A percentile compares a stretch with the other conserved stretches of the same genome.
Conservation (phyloP, 495 filamentous ascomycete genomes). For the Podospora tetraspora region DNA sequence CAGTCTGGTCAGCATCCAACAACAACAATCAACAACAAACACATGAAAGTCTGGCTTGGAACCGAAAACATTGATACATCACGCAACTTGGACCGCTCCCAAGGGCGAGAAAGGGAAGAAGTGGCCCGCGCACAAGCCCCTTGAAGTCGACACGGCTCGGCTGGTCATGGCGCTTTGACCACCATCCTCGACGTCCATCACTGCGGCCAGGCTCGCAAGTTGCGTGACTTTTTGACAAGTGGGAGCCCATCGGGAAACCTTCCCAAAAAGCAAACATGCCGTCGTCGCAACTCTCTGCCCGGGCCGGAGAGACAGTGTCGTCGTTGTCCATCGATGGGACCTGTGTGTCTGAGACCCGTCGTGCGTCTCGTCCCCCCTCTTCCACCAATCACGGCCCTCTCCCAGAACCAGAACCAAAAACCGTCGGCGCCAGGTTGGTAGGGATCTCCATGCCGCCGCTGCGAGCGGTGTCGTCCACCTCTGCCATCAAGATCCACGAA, state of each 20-base stretch:
- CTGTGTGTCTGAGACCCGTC: not conserved
- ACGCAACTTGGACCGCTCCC: not conserved
- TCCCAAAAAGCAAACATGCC: not conserved
- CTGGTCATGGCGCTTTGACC: not conserved
- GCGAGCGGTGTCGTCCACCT: not conserved
- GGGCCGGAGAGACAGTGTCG: not conserved
- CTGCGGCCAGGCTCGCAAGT: not conserved
- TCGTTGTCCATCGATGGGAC: not conserved
- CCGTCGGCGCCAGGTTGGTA: not conserved
- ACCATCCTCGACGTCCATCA: not conserved
- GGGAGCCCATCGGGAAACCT: not conserved
- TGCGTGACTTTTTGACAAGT: not conserved
- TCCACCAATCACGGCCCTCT: not conserved
- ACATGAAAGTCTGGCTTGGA: not conserved
- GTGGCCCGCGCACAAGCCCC: constrained; percentile 8
- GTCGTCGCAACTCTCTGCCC: not conserved
- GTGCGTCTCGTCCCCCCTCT: not conserved
- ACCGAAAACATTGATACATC: constrained; percentile 1
- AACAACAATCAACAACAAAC: not conserved
- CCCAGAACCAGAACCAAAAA: not conserved
- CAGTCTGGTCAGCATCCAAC: not conserved
- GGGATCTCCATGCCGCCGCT: not conserved
- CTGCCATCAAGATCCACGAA: not conserved
- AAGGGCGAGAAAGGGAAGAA: not conserved
- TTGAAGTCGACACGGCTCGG: not conserved